phyloP scores from a whole-genome alignment of 768 basidiomycete genomes.

The Leccinum broughii region DNA sequence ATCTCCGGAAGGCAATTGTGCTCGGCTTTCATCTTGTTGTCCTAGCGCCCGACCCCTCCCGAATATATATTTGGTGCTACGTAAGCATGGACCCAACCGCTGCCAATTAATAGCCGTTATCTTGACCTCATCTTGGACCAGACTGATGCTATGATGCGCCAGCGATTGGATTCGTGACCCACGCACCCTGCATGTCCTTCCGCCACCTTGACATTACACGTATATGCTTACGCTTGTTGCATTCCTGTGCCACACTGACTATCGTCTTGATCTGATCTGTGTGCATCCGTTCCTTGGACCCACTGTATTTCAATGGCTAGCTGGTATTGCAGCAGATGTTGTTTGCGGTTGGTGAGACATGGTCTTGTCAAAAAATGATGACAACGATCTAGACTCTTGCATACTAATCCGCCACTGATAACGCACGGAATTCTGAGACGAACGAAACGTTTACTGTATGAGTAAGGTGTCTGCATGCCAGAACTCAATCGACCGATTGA shows the following conservation, averaged over 20 bases:
- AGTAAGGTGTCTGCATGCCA: neutral
- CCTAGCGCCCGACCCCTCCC: neutral
- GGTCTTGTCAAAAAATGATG: neutral
- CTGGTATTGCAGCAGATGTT: neutral
- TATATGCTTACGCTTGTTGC: slow-evolving; percentile 1
- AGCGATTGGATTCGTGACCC: neutral
- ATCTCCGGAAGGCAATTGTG: neutral
- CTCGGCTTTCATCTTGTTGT: neutral
- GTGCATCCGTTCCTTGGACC: slow-evolving; percentile 17
- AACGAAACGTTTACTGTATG: neutral
- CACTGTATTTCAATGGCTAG: slow-evolving; percentile 8
- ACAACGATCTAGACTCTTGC: neutral
- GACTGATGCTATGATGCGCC: neutral
- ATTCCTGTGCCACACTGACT: slow-evolving; percentile 7
- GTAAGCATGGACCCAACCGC: slow-evolving; percentile 8
- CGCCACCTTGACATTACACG: slow-evolving; percentile 19
- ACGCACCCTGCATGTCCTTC: slow-evolving; percentile 9
- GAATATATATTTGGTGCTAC: neutral
- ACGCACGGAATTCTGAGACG: neutral
- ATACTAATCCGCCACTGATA: neutral
- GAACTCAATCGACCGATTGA: slow-evolving; percentile 4
- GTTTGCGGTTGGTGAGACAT: slow-evolving; percentile 12
- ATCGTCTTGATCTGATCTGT: slow-evolving; percentile 1
- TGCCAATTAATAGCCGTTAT: slow-evolving; percentile 17
- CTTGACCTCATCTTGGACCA: slow-evolving; percentile 4